phyloP scores from a whole-genome alignment of 805 yeast genomes.

The Lipomyces anomalus region DNA sequence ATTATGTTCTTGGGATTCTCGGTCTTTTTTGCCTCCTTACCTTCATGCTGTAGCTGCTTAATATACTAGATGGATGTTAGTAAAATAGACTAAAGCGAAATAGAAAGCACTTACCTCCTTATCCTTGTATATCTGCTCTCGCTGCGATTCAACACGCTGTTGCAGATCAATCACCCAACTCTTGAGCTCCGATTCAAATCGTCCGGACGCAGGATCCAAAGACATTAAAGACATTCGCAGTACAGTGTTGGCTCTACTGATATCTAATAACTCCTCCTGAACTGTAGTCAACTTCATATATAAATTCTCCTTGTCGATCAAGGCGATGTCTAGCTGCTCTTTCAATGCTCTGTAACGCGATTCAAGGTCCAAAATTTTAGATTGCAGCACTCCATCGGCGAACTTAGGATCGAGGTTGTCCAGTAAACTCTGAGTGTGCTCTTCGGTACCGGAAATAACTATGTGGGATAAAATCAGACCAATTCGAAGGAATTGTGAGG shows the following conservation, averaged over 20 bases:
- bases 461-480: too few relatives aligned
- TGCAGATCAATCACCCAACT: constrained; percentile 23
- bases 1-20: too few relatives aligned
- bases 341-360: constrained; percentile 1
- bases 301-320: constrained; percentile 15
- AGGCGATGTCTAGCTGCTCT: constrained; percentile 9
- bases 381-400: too few relatives aligned
- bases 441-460: too few relatives aligned
- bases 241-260: constrained; percentile 20
- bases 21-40: background rate
- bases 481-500: too few relatives aligned
- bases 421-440: too few relatives aligned
- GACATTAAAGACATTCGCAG: constrained; percentile 17
- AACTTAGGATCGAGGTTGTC: too few relatives aligned
- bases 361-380: constrained; percentile 3
- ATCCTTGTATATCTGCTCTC: constrained; percentile 7
- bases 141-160: constrained; percentile 14
- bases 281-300: constrained; percentile 13
- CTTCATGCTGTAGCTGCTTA: background rate
- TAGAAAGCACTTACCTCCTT: background rate
- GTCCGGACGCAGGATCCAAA: constrained; percentile 10
- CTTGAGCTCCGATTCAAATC: constrained; percentile 18
- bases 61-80: background rate
- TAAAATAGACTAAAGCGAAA: background rate
- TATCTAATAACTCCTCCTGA: constrained; percentile 19